Evolutionary conservation across 352 stramenopile genomes (phyloP).

Genomic region (Phytophthora ohioensis): DNA sequence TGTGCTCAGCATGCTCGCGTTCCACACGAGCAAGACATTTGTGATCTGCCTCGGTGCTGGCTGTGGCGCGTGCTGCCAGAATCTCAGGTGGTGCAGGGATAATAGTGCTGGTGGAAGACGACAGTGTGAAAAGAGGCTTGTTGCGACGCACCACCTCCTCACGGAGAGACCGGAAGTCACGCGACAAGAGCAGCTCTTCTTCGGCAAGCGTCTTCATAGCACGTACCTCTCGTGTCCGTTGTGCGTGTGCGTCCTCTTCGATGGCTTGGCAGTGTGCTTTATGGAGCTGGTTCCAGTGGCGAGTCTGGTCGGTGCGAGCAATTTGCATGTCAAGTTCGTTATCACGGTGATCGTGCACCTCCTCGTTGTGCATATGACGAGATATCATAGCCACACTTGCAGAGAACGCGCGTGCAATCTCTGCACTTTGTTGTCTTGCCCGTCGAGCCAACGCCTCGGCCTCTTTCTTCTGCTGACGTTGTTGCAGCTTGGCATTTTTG

Average conservation of each 20-base stretch:
- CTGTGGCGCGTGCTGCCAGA: conserved; percentile 65
- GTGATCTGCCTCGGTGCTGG: conserved; percentile 53
- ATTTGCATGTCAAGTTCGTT: conserved; percentile 51
- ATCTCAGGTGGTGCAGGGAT: conserved; percentile 73
- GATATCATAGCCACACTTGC: conserved; percentile 82
- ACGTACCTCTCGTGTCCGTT: conserved; percentile 52
- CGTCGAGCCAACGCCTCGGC: conserved; percentile 38
- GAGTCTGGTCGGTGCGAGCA: conserved; percentile 53
- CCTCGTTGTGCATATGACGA: conserved; percentile 74
- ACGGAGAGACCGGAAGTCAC: conserved; percentile 51
- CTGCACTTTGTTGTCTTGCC: conserved; percentile 44
- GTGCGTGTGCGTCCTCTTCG: conserved; percentile 46
- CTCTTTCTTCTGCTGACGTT: conserved; percentile 45
- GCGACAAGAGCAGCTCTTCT: conserved; percentile 58
- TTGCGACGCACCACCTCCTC: conserved; percentile 57
- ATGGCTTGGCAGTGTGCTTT: conserved; percentile 65
- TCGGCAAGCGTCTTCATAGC: conserved; percentile 67
- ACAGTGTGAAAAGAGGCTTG: conserved; percentile 66
- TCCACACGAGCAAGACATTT: conserved; percentile 56
- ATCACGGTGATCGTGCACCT: conserved; percentile 59
- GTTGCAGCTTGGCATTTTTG: conserved; percentile 38
- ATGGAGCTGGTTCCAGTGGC: conserved; percentile 57
- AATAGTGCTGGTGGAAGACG: conserved; percentile 74
- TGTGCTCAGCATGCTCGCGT: conserved; percentile 69
- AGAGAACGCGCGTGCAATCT: conserved; percentile 69